These are phyloP conservation scores for Beauveria sp. DNA, from an alignment of 2,329 filamentous ascomycete species.

Conservation along the genomic window DNA sequence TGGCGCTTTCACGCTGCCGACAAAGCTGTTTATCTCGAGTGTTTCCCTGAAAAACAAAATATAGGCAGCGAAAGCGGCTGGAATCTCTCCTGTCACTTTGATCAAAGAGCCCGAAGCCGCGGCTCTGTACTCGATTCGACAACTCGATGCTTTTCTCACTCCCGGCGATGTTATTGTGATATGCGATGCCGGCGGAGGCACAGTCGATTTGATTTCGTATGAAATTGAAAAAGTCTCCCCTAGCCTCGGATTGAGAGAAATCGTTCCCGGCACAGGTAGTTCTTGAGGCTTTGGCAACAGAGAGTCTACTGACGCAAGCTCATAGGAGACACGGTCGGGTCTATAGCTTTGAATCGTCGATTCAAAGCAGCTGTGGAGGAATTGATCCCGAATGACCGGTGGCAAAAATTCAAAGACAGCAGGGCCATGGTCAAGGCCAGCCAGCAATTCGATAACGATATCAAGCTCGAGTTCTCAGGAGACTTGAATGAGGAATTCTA, in stretches of 20 bases:
- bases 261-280: conserved; percentile 18
- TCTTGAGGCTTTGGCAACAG: neutral
- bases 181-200: conserved; percentile 21
- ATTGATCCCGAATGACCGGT: conserved; percentile 15
- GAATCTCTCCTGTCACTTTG: conserved; percentile 12
- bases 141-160: conserved; percentile 4
- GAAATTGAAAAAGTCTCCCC: conserved; percentile 18
- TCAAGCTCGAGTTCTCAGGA: conserved; percentile 16
- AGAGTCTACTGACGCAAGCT: neutral
- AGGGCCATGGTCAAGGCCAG: conserved; percentile 12
- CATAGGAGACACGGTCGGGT: conserved; percentile 19
- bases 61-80: conserved; percentile 14
- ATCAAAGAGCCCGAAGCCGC: conserved; percentile 17
- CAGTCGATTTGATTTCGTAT: conserved; percentile 26
- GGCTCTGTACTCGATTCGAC: conserved; percentile 13
- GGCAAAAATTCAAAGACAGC: conserved; percentile 7
- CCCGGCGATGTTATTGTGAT: conserved; percentile 16
- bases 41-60: neutral
- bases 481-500: conserved; percentile 11
- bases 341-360: conserved; percentile 16
- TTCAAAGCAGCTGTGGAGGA: conserved; percentile 15
- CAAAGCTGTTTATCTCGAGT: neutral
- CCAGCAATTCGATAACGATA: conserved; percentile 15
- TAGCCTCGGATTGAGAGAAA: conserved; percentile 16
- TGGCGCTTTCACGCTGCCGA: too few species aligned